Evolutionary conservation across 177 flowering plant species (phyloP).

Genomic region (Vitis hybrid): DNA sequence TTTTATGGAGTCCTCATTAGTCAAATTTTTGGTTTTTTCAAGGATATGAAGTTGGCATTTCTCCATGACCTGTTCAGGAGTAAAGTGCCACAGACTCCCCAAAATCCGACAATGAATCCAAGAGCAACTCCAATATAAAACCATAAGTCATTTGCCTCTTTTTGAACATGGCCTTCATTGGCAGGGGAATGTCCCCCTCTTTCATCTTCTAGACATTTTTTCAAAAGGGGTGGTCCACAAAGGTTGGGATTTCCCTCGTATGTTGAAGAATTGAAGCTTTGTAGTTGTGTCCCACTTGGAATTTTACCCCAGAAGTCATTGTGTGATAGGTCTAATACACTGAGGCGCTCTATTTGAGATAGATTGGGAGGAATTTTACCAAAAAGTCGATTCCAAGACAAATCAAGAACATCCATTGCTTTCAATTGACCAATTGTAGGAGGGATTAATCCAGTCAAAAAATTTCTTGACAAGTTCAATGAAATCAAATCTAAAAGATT

Average conservation of each 20-base stretch:
- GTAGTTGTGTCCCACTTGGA: conserved; percentile 18
- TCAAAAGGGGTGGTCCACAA: conserved; percentile 1
- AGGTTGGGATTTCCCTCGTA: conserved; percentile 11
- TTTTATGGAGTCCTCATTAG: background rate
- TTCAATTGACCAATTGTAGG: no score
- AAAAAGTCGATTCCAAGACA: conserved; percentile 4
- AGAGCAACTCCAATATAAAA: conserved; percentile 1
- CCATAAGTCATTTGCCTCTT: background rate
- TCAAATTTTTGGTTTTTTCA: background rate
- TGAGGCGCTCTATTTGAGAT: background rate
- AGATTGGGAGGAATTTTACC: conserved; percentile 3
- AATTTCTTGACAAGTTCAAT: no score
- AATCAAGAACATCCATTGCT: no score
- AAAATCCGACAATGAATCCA: conserved; percentile 10
- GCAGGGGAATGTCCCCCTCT: no score
- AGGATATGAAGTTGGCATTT: background rate
- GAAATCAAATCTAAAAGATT: background rate
- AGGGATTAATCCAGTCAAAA: no score
- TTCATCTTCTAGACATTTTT: conserved; percentile 2
- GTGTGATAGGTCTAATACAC: background rate
- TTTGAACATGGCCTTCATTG: background rate
- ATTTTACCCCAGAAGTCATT: conserved; percentile 19
- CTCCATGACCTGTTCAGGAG: conserved; percentile 8
- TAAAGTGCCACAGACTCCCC: conserved; percentile 8
- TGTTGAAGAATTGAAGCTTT: conserved; percentile 3